phyloP scores from a whole-genome alignment of 176 grass and related monocot species.

The Aegilops umbellulata region DNA sequence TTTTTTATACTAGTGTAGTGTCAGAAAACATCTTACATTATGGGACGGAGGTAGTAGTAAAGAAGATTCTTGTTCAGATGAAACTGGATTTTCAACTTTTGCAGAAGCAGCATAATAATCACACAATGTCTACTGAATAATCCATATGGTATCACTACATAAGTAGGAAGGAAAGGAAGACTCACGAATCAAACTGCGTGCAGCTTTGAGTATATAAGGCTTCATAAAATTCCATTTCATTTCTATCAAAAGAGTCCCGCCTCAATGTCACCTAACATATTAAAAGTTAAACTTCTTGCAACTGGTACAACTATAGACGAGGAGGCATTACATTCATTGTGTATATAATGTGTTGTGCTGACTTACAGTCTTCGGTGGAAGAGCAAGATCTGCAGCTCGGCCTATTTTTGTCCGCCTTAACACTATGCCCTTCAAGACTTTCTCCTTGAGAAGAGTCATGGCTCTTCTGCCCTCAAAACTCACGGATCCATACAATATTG shows the following conservation, averaged over 20 bases:
- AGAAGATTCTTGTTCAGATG: neutral
- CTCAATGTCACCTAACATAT: slow-evolving; percentile 75
- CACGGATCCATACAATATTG: slow-evolving; percentile 53
- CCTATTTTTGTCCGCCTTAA: slow-evolving; percentile 91
- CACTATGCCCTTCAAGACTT: slow-evolving; percentile 84
- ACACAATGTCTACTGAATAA: neutral
- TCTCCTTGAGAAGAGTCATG: slow-evolving; percentile 80
- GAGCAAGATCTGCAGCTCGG: slow-evolving; percentile 85
- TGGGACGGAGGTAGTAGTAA: too few species aligned
- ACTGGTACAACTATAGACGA: neutral
- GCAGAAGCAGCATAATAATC: slow-evolving; percentile 8
- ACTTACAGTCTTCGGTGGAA: slow-evolving; percentile 89
- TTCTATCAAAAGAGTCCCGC: slow-evolving; percentile 76
- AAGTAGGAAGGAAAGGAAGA: slow-evolving; percentile 23
- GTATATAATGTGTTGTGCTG: neutral
- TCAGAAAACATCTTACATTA: too few species aligned
- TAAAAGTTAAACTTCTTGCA: slow-evolving; percentile 19
- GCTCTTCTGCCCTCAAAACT: slow-evolving; percentile 40
- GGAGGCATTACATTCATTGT: neutral
- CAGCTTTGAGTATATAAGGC: slow-evolving; percentile 92
- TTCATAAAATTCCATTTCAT: slow-evolving; percentile 95
- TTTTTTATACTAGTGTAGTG: too few species aligned
- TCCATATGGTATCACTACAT: slow-evolving; percentile 5
- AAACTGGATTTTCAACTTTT: slow-evolving; percentile 15
- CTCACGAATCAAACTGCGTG: slow-evolving; percentile 91